These are phyloP conservation scores for Mercurialis annua DNA, from an alignment of 345 rosid genomes.

Conservation along the genomic window DNA sequence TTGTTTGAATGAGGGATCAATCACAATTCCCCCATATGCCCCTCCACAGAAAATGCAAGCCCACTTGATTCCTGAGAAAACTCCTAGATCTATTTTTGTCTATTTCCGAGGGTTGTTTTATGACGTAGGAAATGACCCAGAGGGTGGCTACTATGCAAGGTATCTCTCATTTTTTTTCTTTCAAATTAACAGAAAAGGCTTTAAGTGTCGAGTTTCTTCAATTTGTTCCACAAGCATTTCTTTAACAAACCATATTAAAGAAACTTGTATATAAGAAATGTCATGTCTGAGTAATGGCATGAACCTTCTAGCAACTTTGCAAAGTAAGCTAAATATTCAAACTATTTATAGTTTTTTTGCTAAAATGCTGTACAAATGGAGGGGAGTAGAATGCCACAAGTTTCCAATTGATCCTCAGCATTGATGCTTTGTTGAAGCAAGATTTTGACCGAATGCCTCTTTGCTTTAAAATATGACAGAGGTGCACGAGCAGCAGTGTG, in stretches of 20 bases:
- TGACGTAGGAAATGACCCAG: constrained; percentile 91
- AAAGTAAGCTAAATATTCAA: not conserved
- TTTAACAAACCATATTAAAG: not conserved
- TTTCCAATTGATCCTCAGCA: not conserved
- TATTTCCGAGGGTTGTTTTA: constrained; percentile 94
- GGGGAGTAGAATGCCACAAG: no score
- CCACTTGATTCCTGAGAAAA: constrained; percentile 69
- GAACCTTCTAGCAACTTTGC: not conserved
- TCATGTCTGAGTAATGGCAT: not conserved
- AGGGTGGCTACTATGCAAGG: constrained; percentile 98
- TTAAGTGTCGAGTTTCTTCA: not conserved
- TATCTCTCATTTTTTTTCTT: constrained; percentile 23
- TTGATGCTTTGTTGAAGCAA: not conserved
- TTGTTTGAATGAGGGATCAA: constrained; percentile 78
- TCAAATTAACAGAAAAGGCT: not conserved
- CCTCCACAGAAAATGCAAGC: constrained; percentile 94
- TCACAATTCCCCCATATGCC: constrained; percentile 90
- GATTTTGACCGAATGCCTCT: not conserved
- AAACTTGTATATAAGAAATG: not conserved
- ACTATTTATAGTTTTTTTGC: not conserved
- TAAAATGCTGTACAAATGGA: not conserved
- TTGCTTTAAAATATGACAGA: constrained; percentile 34
- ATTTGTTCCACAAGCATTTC: not conserved
- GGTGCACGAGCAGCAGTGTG: constrained; percentile 98
- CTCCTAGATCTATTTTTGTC: constrained; percentile 84